Evolutionary conservation across 2,329 filamentous ascomycete species (phyloP).

Genomic region (Claviceps pazoutovae): DNA sequence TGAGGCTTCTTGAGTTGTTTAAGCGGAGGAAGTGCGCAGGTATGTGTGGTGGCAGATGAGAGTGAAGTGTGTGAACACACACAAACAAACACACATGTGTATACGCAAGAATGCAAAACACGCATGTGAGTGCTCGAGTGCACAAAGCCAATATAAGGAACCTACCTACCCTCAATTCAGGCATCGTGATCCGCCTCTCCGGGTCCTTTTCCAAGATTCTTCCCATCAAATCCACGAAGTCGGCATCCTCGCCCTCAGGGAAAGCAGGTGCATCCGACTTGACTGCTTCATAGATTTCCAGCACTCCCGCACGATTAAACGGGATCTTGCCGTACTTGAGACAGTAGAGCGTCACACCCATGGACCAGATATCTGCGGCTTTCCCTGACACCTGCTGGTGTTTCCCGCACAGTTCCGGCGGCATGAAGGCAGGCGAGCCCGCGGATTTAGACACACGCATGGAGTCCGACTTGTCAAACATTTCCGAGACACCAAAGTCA

Average conservation of each 20-base stretch:
- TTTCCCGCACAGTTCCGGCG: slow-evolving; percentile 79
- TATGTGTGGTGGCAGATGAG: no score
- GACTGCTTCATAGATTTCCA: slow-evolving; percentile 86
- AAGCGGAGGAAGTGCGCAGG: no score
- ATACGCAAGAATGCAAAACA: not conserved
- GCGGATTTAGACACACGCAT: slow-evolving; percentile 92
- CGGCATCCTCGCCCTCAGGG: slow-evolving; percentile 47
- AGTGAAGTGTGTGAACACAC: no score
- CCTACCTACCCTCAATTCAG: slow-evolving; percentile 57
- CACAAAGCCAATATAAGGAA: not conserved
- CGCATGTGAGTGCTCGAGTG: not conserved
- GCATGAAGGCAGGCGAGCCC: slow-evolving; percentile 86
- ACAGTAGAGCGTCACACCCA: slow-evolving; percentile 92
- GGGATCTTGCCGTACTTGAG: slow-evolving; percentile 79
- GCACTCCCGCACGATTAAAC: slow-evolving; percentile 63
- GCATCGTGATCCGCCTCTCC: slow-evolving; percentile 67
- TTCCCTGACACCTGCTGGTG: slow-evolving; percentile 80
- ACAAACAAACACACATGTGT: no score
- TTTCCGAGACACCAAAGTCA: slow-evolving; percentile 98
- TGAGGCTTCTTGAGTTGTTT: not conserved
- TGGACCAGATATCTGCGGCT: slow-evolving; percentile 94
- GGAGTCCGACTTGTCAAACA: slow-evolving; percentile 74
- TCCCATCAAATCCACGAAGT: slow-evolving; percentile 61
- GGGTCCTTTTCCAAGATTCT: slow-evolving; percentile 76
- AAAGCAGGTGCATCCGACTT: slow-evolving; percentile 52